Evolutionary conservation across 306 rosid genomes (phyloP), one percentile per base, ranked within the genome.

Genomic region (Pachyrhizus erosus): DNA sequence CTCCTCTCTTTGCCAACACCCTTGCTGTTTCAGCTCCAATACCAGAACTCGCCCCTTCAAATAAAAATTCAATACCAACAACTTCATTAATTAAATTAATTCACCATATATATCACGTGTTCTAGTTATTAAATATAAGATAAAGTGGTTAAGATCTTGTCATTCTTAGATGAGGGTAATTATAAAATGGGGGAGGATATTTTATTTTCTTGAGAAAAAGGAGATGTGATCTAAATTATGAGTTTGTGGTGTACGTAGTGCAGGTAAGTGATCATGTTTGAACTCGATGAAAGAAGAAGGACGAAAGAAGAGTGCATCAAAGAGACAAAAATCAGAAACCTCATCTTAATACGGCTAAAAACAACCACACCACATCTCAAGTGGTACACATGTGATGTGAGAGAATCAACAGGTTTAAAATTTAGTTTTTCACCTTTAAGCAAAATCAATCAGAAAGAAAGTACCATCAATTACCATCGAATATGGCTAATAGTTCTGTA

Each of bases 1-100:
- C 98, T 42, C 99, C 99, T 87, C 96, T 91, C 90, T 91, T 96
- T 51, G 98, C 98, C 65, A 96, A 86, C 33, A 92, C 97, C 57
- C 97, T 91, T 0, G 97, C 98, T 73, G 98, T 96, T 85, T 96
- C 98, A 49, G 93, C 94, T 89, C 99, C 99, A 52, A 93, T 93
- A 1, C 99, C 99, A 24, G 98, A 92, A n/a, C 91, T 92, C 3
- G 87, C 97, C 55, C 99, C 98, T 94, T 79, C 55, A 70, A 80
- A 60, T 3, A 9, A 43, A 40, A 57, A 74, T 43, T 79, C 72
- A 58, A 34, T 24, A 74, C 7, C 20, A 57, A 49, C 17, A 75
- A 37, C 15, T 57, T 57, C 23, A 79, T 70, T 72, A 85, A 73
- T 57, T 54, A 15, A 55, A 1, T 8, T 75, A 34, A 69, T 61